Base-by-base conservation (phyloP, 116 monocot species). In the Posidonia oceanica region DNA sequence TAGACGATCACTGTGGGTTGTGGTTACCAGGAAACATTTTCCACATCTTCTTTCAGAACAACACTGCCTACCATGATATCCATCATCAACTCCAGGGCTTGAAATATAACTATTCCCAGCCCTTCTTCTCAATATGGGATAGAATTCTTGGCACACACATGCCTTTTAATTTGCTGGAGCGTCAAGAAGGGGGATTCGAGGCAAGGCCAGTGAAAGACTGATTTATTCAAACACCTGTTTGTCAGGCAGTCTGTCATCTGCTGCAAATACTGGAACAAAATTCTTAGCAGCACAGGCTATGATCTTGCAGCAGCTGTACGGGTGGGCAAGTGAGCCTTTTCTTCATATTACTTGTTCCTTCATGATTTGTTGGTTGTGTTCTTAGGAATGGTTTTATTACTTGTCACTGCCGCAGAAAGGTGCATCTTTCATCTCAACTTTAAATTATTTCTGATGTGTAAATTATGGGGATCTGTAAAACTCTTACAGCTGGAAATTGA, bases 11-110 rank as follows among this genome's bases (percentile, higher is more conserved):
- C 61, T 95, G 91, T 17, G 91, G 91, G 22, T 78, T 95, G 38
- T 91, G 86, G 82, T 62, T 95, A 18, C 88, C 91, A 0, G 80
- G 84, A 5, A 95, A 91, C 42, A 71, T 86, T 18, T 82, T 95
- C 61, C 94, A 95, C 63, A 60, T 84, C 37, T 48, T 88, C 39
- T 95, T 95, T 52, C 79, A 81, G 69, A 95, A 95, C 67, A 91
- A 95, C 63, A 86, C 88, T 0, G 95, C 91, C 3, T 95, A 95
- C 65, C 95, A 95, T 84, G 91, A 95, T 52, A 75, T 95, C 39
- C 95, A 91, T 73, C 91, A 91, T 65, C 95, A 95, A 77, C 83
- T 91, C n/a, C 88, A 88, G 36, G 91, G 94, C 2, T 59, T 73
- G 4, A 95, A 95, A 66, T 95, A 77, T 53, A 94, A 91, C 53